Evolutionary conservation across 805 yeast genomes (phyloP), one percentile per base, ranked within the genome.

Genomic region (Wickerhamomyces xylosicus): DNA sequence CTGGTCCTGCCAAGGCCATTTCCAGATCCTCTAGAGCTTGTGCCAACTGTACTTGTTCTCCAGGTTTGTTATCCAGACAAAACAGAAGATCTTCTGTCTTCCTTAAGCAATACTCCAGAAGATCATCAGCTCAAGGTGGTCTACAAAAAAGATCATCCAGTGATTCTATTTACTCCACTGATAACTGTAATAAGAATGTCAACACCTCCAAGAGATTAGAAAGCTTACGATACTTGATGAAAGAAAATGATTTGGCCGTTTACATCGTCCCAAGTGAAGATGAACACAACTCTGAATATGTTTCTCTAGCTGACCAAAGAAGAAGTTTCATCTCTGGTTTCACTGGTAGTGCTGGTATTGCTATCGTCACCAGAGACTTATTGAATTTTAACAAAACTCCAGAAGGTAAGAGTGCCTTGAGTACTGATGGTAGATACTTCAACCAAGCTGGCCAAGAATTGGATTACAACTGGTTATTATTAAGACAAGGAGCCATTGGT

Each of bases 361-460:
- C 95, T 1, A 71, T 92, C n/a, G 70, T 90, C 16, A 79, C 95
- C 4, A 56, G 65, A 34, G 67, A 68, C 39, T 45, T 64, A 6
- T 49, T 67, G 32, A 59, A 61, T 22, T 60, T 66, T 50, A 68
- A 61, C 37, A 69, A 64, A 1, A 49, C 51, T 2, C 65, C 73
- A 18, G 63, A 61, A 10, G 85, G 86, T 1, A 72, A 75, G 35
- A 94, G 95, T 13, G 84, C 82, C 0, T 62, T 92, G 37, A 77
- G 95, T 8, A 92, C 98, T 0, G 98, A 92, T 60, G 97, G 97
- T 2, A 70, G 98, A 47, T 92, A 92, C 63, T 92, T 86, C 58
- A 66, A 85, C 42, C 98, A 92, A 62, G 97, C 97, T 1, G 75
- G 72, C 18, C 74, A 79, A 41, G 92, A 92, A 61, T 64, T 92